Conservation (phyloP, 257 asterid genomes). For the Leonotis leonurus region DNA sequence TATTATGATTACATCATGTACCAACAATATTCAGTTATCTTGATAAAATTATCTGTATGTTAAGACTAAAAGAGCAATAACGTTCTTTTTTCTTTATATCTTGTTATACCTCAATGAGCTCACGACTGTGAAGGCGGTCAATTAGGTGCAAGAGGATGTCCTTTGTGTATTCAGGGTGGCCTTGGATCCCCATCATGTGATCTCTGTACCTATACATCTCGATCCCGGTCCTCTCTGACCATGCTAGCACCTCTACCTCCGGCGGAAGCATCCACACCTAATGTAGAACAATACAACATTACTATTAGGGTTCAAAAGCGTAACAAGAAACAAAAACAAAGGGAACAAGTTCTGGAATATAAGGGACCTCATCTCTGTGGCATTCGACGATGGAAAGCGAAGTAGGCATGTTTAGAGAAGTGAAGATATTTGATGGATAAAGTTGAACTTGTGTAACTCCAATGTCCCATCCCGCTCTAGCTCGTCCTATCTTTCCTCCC, state of each 20-base stretch:
- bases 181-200: slow-evolving; percentile 90
- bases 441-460: slow-evolving; percentile 55
- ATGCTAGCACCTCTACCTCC: slow-evolving; percentile 67
- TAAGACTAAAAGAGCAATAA: too few species aligned
- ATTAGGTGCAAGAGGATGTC: slow-evolving; percentile 69
- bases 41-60: too few species aligned
- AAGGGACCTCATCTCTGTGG: slow-evolving; percentile 81
- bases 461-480: slow-evolving; percentile 77
- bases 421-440: slow-evolving; percentile 44
- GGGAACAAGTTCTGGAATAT: background rate
- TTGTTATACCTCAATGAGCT: slow-evolving; percentile 41
- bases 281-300: background rate
- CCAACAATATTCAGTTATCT: background rate
- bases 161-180: slow-evolving; percentile 88
- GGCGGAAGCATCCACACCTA: slow-evolving; percentile 74
- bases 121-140: slow-evolving; percentile 48
- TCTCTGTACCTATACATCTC: slow-evolving; percentile 76
- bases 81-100: too few species aligned
- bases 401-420: slow-evolving; percentile 49
- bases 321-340: too few species aligned
- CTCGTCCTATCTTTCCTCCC: slow-evolving; percentile 74
- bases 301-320: too few species aligned
- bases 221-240: slow-evolving; percentile 65
- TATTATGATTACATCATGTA: background rate
- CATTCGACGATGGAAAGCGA: slow-evolving; percentile 58